Evolutionary conservation across 2,329 filamentous ascomycete species (phyloP).

Genomic region (Aureobasidium sp.): DNA sequence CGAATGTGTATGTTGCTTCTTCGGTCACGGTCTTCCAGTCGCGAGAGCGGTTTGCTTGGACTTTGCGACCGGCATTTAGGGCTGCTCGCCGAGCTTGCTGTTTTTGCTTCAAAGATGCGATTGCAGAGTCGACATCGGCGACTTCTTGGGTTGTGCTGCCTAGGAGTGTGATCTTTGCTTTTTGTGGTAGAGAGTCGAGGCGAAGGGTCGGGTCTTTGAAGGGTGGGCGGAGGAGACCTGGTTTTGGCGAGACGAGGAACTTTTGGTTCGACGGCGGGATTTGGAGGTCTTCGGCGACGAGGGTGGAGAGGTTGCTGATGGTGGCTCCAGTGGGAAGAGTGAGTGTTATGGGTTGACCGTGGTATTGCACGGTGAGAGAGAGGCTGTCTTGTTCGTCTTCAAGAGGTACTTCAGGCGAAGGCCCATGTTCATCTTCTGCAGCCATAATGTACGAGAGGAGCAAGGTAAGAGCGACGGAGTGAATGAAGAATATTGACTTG

Average conservation of each 20-base stretch:
- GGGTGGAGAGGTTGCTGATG: constrained; percentile 49
- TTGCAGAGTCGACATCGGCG: constrained; percentile 43
- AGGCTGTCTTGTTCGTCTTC: constrained; percentile 18
- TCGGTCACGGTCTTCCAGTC: constrained; percentile 43
- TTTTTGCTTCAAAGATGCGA: constrained; percentile 42
- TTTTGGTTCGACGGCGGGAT: constrained; percentile 60
- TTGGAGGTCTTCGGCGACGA: constrained; percentile 47
- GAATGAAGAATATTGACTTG: background rate
- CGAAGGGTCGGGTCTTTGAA: constrained; percentile 50
- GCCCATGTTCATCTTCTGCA: background rate
- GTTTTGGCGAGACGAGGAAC: constrained; percentile 54
- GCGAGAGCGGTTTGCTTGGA: constrained; percentile 25
- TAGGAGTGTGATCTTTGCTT: constrained; percentile 54
- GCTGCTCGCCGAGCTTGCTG: constrained; percentile 30
- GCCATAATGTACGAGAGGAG: background rate
- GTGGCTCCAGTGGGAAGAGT: constrained; percentile 41
- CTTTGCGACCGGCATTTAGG: constrained; percentile 30
- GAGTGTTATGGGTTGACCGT: constrained; percentile 43
- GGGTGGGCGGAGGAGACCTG: constrained; percentile 55
- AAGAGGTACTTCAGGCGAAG: background rate
- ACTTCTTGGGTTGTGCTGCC: constrained; percentile 54
- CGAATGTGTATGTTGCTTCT: constrained; percentile 71
- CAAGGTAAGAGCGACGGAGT: background rate
- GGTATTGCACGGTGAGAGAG: constrained; percentile 44
- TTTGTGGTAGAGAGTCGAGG: constrained; percentile 42